Base-by-base conservation (phyloP, 768 basidiomycete species). In the Auricularia sp. region DNA sequence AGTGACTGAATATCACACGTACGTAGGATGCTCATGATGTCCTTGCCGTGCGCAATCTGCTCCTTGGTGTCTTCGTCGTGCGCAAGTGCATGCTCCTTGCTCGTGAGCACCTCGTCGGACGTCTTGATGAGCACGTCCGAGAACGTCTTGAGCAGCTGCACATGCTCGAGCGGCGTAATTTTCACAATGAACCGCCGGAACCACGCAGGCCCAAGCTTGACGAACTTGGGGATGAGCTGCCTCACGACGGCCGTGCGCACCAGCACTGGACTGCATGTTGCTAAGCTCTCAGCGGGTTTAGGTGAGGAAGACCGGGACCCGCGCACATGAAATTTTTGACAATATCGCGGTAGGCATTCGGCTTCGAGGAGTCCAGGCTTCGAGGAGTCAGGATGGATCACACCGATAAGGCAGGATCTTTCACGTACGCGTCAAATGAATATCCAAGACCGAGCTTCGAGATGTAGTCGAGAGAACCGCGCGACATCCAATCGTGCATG, bases 391-490 rank as follows among this genome's bases (percentile, higher is more conserved):
- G 29, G 29, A 29, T 29, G 29, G 29, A 29, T 29, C 29, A 29
- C 29, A 29, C 29, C 29, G 29, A 29, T 29, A 29, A 29, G 29
- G 29, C 29, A 29, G 29, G 29, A 29, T 29, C 29, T 29, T 29
- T 29, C 29, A 29, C 29, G 29, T 29, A 29, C 3, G 79, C 79
- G 66, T 81, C 79, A 66, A 81, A 81, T 7, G 79, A 80, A 66
- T 81, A 79, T 1, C 78, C 77, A 36, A 83, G 73, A 3, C 82
- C 80, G 21, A 77, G 77, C 71, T 79, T 80, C 3, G 79, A 80
- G 53, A 83, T 77, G 56, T 82, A 70, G 65, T 83, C 81, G 11
- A 83, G 73, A 23, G 81, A 79, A n/a, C 76, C 72, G 11, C 81
- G 76, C 23, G 77, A 69, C 56, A 76, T 66, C 74, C 73, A 78